These are phyloP conservation scores for Nakazawaea ambrosiae DNA, from an alignment of 805 yeast genomes.

Conservation along the genomic window DNA sequence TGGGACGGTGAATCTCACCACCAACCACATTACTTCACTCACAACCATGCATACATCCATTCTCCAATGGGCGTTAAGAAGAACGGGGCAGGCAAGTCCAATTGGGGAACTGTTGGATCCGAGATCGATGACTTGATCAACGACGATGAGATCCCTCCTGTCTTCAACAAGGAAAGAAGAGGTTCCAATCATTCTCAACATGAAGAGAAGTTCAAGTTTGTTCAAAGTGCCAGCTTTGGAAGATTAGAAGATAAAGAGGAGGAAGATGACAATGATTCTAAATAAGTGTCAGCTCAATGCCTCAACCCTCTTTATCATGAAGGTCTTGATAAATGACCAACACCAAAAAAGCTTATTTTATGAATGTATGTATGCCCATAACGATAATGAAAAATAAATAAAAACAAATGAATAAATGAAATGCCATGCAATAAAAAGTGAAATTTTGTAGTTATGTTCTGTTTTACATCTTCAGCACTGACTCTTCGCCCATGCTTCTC, in stretches of 20 bases:
- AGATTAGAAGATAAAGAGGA: conserved; percentile 9
- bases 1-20: conserved; percentile 60
- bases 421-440: too few relatives aligned
- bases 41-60: conserved; percentile 59
- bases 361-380: too few relatives aligned
- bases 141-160: conserved; percentile 46
- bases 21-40: conserved; percentile 71
- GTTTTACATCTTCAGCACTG: too few relatives aligned
- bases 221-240: conserved; percentile 15
- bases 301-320: too few relatives aligned
- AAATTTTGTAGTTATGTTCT: too few relatives aligned
- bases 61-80: conserved; percentile 77
- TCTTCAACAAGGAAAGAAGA: conserved; percentile 38
- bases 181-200: conserved; percentile 41
- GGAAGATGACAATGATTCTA: too few relatives aligned
- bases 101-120: conserved; percentile 84
- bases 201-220: conserved; percentile 30
- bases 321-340: too few relatives aligned
- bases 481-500: too few relatives aligned
- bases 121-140: conserved; percentile 60
- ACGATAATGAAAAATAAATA: too few relatives aligned
- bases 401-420: too few relatives aligned
- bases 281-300: too few relatives aligned
- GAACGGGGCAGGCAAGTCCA: conserved; percentile 78
- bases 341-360: too few relatives aligned